A percentile compares a stretch with the other conserved stretches of the same genome.
Conservation (phyloP, 345 rosid genomes). For the Hibiscus syriacus region DNA sequence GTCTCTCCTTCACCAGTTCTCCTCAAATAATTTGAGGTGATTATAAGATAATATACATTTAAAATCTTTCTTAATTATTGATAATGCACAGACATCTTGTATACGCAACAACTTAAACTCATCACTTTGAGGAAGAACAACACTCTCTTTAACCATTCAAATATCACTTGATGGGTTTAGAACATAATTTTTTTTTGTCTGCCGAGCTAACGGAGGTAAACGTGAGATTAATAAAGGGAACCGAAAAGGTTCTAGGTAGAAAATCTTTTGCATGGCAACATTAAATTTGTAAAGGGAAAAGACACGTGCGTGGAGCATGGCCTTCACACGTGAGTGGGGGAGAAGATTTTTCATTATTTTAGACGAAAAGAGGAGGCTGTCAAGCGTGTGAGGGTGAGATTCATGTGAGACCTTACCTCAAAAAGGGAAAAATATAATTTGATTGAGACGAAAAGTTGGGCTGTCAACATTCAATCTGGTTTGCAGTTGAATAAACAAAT, state of each 20-base stretch:
- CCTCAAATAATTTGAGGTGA: too few species aligned
- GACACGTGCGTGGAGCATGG: constrained; percentile 27
- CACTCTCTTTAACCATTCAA: too few species aligned
- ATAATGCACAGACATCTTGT: too few species aligned
- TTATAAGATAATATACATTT: too few species aligned
- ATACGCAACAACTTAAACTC: too few species aligned
- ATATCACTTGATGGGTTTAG: too few species aligned
- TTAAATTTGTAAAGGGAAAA: constrained; percentile 5
- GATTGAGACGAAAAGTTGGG: neutral
- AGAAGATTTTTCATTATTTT: constrained; percentile 6
- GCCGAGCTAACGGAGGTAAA: neutral
- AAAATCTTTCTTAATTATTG: too few species aligned
- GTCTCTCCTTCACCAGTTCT: too few species aligned
- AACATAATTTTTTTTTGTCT: too few species aligned
- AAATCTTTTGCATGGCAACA: neutral
- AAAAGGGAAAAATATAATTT: neutral
- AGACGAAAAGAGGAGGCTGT: constrained; percentile 2
- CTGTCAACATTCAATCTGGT: constrained; percentile 5
- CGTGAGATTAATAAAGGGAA: neutral
- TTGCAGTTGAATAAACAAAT: neutral
- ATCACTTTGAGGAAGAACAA: too few species aligned
- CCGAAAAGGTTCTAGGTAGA: neutral
- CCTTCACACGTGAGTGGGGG: constrained; percentile 41
- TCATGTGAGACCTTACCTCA: constrained; percentile 45
- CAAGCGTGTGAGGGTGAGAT: constrained; percentile 44